Evolutionary conservation across 2,329 filamentous ascomycete species (phyloP).

Genomic region (Pestalotiopsis sp.): DNA sequence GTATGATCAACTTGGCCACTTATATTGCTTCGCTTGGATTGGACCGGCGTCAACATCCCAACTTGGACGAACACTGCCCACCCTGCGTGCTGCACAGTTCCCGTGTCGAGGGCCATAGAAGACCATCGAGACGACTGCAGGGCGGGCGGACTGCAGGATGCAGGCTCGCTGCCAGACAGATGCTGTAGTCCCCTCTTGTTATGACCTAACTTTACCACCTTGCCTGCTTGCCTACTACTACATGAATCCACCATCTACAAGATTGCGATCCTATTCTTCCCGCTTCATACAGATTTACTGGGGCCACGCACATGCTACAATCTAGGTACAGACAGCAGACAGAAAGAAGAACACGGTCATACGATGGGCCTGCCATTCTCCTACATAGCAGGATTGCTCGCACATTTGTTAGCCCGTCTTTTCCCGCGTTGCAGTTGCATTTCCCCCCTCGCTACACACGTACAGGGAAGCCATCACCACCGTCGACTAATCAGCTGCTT

Average conservation of each 20-base stretch:
- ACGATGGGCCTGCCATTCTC: neutral
- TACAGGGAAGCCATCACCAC: neutral
- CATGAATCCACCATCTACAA: neutral
- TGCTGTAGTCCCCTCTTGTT: neutral
- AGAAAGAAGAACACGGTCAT: neutral
- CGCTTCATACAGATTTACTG: neutral
- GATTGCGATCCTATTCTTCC: neutral
- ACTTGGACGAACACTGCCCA: neutral
- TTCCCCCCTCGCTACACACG: neutral
- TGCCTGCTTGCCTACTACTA: neutral
- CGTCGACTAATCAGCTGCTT: neutral
- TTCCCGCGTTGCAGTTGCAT: neutral
- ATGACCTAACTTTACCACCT: neutral
- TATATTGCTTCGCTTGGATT: neutral
- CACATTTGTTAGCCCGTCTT: slow-evolving; percentile 1
- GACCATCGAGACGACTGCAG: neutral
- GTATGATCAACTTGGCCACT: neutral
- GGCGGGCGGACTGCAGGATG: neutral
- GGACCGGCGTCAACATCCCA: neutral
- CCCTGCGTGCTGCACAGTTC: neutral
- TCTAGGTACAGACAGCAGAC: too few relatives aligned
- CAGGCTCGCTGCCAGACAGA: neutral
- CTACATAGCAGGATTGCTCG: neutral
- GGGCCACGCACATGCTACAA: too few relatives aligned
- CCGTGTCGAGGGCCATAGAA: neutral